Evolutionary conservation across 2,329 filamentous ascomycete genomes (phyloP), one percentile per base, ranked within the genome.

Genomic region (Diaporthe sp.): DNA sequence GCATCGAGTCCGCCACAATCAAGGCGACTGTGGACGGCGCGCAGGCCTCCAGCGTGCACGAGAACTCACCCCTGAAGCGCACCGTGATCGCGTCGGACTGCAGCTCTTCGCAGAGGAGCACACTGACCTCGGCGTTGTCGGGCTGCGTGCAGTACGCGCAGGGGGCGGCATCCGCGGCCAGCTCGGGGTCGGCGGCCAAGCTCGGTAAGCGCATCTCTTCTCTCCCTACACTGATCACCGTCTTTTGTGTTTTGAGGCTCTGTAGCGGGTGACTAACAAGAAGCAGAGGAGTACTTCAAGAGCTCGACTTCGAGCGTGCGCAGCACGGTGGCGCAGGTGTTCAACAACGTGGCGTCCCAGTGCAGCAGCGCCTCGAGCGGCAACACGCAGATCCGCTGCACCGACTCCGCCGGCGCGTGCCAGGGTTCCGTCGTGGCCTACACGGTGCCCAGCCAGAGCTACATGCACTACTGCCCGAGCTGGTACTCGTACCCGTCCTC

Each of bases 241-340:
- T n/a, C n/a, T n/a, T n/a, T n/a, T n/a, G n/a, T n/a, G n/a, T n/a
- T n/a, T n/a, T n/a, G n/a, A n/a, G n/a, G n/a, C n/a, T n/a, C n/a
- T n/a, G n/a, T n/a, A n/a, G n/a, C n/a, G n/a, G n/a, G n/a, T n/a
- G n/a, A n/a, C n/a, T n/a, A n/a, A n/a, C n/a, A n/a, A n/a, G n/a
- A n/a, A n/a, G n/a, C n/a, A n/a, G n/a, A 81, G 54, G 89, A 92
- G 79, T 93, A 92, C 85, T 94, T 93, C 87, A 92, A 92, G 83
- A 88, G 88, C 1, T 88, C 87, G 35, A 81, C 83, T 15, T 76
- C 81, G 25, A 76, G 81, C 7, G 85, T 85, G 10, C 87, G 88
- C 55, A 84, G 81, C 69, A 86, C 83, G 1, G 90, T 93, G 10
- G 85, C 89, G 2, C 84, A 84, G 38, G 86, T 92, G 70, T 86